Conservation (phyloP, 495 filamentous ascomycete genomes). For the Penicillium verhagenii region DNA sequence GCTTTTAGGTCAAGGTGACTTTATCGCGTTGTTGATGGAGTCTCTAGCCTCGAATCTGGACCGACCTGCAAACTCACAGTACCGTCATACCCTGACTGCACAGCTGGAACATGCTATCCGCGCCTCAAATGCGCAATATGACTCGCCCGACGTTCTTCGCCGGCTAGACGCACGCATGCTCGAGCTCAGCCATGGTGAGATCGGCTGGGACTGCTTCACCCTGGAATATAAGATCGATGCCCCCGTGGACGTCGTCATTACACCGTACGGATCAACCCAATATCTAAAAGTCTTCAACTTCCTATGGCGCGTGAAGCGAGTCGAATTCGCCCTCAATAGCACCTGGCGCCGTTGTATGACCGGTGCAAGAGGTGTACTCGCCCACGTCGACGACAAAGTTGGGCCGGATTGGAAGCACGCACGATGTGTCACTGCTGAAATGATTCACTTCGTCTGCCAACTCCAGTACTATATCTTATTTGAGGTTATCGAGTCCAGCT, state of each 20-base stretch:
- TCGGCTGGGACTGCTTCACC: slow-evolving; percentile 99
- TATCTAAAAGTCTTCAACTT: slow-evolving; percentile 99
- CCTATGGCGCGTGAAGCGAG: slow-evolving; percentile 96
- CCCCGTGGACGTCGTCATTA: slow-evolving; percentile 96
- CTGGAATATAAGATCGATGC: slow-evolving; percentile 98
- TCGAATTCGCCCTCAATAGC: slow-evolving; percentile 87
- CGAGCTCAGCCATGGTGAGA: slow-evolving; percentile 91
- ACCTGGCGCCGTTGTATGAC: slow-evolving; percentile 98
- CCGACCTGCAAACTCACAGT: slow-evolving; percentile 91
- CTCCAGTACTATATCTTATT: slow-evolving; percentile 99
- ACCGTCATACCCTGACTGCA: slow-evolving; percentile 91
- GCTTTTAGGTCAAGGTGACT: slow-evolving; percentile 92
- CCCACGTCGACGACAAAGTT: slow-evolving; percentile 70
- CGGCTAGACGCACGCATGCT: slow-evolving; percentile 95
- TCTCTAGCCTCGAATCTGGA: slow-evolving; percentile 89
- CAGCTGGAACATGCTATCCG: slow-evolving; percentile 97
- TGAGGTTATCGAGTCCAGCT: slow-evolving; percentile 94
- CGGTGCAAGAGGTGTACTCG: slow-evolving; percentile 87
- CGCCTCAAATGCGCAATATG: slow-evolving; percentile 94
- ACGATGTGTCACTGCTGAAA: slow-evolving; percentile 85
- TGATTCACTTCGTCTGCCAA: slow-evolving; percentile 97
- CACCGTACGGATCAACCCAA: slow-evolving; percentile 87
- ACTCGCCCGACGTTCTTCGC: slow-evolving; percentile 86
- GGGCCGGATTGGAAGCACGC: slow-evolving; percentile 86
- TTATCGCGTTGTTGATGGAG: slow-evolving; percentile 97